Evolutionary conservation across 164 flowering plant genomes (phyloP), one percentile per base, ranked within the genome.

Genomic region (Sedum album): DNA sequence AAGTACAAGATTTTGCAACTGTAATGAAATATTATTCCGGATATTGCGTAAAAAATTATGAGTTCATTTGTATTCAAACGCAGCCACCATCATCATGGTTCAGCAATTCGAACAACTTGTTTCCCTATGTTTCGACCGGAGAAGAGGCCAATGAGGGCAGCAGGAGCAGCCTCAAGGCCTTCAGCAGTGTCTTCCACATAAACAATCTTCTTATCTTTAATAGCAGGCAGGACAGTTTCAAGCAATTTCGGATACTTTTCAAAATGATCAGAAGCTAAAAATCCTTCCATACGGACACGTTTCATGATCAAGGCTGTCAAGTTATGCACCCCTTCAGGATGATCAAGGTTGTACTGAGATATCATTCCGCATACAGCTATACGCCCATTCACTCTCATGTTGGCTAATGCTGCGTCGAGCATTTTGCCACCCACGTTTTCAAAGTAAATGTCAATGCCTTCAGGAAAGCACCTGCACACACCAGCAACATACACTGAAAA

Each of bases 361-460:
- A 80, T 73, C 76, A 77, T 53, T 26, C 84, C 82, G 48, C 81
- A 76, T 0, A n/a, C 78, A 33, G 77, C 73, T 21, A 76, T 73
- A 18, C 80, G 74, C 10, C 81, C 78, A 66, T 76, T 74, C 26
- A 38, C 1, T 57, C 70, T 76, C 81, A 79, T 77, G 76, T 82
- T 82, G 36, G 60, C 49, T 0, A 82, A 76, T 15, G 76, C 81
- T 35, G 83, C 83, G 30, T 82, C 85, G 7, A 82, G 77, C 82
- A 78, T 80, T 49, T 74, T 66, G 1, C 83, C 85, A 13, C 81
- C 80, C 11, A 80, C 83, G 62, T 78, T 77, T 65, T 82, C 80
- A 20, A 75, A 80, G 75, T 78, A 78, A 6, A 78, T 73, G 51
- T 77, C 77, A 8, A 77, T 74, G 23, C 80, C 82, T 60, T 77